Conservation (phyloP, 768 basidiomycete genomes). For the Fibroporia radiculosa region DNA sequence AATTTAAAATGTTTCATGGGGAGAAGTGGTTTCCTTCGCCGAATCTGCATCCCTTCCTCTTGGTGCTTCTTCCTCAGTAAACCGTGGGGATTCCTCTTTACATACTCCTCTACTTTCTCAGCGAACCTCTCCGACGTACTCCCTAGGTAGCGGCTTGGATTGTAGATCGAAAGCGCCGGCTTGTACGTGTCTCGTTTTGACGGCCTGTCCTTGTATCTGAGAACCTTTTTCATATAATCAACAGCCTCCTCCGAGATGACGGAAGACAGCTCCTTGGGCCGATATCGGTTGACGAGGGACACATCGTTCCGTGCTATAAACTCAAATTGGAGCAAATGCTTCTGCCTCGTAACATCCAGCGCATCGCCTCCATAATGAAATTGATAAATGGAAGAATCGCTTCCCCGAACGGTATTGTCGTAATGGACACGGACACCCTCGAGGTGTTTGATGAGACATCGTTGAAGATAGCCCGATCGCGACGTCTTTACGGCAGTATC, state of each 20-base stretch:
- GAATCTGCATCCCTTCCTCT: slow-evolving; percentile 30
- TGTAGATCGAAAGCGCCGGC: slow-evolving; percentile 69
- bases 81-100: slow-evolving; percentile 61
- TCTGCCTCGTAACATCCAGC: slow-evolving; percentile 95
- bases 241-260: slow-evolving; percentile 56
- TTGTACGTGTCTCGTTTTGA: slow-evolving; percentile 53
- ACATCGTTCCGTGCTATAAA: slow-evolving; percentile 84
- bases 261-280: slow-evolving; percentile 49
- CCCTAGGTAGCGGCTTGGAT: slow-evolving; percentile 75
- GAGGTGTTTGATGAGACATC: slow-evolving; percentile 97
- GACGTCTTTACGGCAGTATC: slow-evolving; percentile 99
- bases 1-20: slow-evolving; percentile 57
- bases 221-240: slow-evolving; percentile 81
- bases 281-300: slow-evolving; percentile 68
- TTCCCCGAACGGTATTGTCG: slow-evolving; percentile 95
- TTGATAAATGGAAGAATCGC: slow-evolving; percentile 89
- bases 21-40: slow-evolving; percentile 39
- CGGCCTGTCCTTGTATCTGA: slow-evolving; percentile 52
- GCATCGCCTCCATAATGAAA: slow-evolving; percentile 97
- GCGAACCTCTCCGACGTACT: slow-evolving; percentile 92
- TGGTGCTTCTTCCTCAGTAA: slow-evolving; percentile 38
- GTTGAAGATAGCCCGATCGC: slow-evolving; percentile 95
- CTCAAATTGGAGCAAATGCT: slow-evolving; percentile 89
- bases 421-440: slow-evolving; percentile 97
- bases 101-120: slow-evolving; percentile 66